Percentiles rank a stretch among this genome's conserved stretches.
These are phyloP conservation scores for Prunus persica DNA, from an alignment of 306 rosid genomes.

Conservation along the genomic window Prunus_persica_NCBIv2 NC_034009.1:43194001-43194500, in stretches of 20 bases:
- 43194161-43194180: too few species aligned
- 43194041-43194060: slow-evolving; percentile 17
- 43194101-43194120: neutral
- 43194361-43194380: neutral
- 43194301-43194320: too few species aligned
- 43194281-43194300: too few species aligned
- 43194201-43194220: too few species aligned
- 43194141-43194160: neutral
- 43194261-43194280: too few species aligned
- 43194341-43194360: too few species aligned
- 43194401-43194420: too few species aligned
- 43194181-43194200: too few species aligned
- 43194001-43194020: slow-evolving; percentile 27
- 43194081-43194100: slow-evolving; percentile 33
- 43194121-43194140: neutral
- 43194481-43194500: too few species aligned
- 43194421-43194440: neutral
- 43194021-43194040: slow-evolving; percentile 23
- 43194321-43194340: neutral
- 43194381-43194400: neutral
- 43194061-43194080: neutral
- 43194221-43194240: too few species aligned
- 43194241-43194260: too few species aligned
- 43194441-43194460: neutral
- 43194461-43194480: neutral